Percentiles rank a stretch among this genome's conserved stretches.
Evolutionary conservation across 2,329 filamentous ascomycete species (phyloP).

Genomic region (Penicillium sp.): DNA sequence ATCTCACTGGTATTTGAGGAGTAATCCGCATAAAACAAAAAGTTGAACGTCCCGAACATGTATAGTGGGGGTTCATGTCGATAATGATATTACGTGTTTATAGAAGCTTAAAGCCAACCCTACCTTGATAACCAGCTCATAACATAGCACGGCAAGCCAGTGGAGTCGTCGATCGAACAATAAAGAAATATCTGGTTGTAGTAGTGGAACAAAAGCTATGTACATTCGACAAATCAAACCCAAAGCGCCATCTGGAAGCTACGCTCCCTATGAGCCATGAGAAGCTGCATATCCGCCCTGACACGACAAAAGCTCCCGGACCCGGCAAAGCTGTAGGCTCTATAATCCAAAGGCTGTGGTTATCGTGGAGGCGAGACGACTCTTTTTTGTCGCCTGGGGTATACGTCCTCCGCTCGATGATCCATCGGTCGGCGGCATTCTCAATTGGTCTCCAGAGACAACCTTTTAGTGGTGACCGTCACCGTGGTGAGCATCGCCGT

Average conservation of each 20-base stretch:
- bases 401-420: conserved; percentile 21
- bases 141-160: background rate
- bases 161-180: conserved; percentile 4
- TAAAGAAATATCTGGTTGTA: conserved; percentile 18
- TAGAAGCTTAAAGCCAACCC: conserved; percentile 2
- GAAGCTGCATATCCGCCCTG: conserved; percentile 7
- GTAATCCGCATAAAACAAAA: conserved; percentile 12
- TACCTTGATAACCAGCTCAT: background rate
- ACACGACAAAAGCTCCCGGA: conserved; percentile 13
- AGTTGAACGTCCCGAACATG: background rate
- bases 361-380: conserved; percentile 12
- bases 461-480: conserved; percentile 56
- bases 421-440: conserved; percentile 13
- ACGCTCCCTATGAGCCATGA: conserved; percentile 3
- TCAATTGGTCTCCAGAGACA: conserved; percentile 7
- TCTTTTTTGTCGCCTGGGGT: conserved; percentile 18
- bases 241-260: conserved; percentile 27
- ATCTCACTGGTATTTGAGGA: conserved; percentile 47
- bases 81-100: conserved; percentile 25
- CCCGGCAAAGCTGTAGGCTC: conserved; percentile 5
- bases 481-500: conserved; percentile 44
- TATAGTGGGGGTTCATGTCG: conserved; percentile 9
- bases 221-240: conserved; percentile 35
- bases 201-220: conserved; percentile 34
- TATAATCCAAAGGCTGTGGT: conserved; percentile 10